Evolutionary conservation across 2,329 filamentous ascomycete genomes (phyloP).

Genomic region (Nigrospora sphaerica): DNA sequence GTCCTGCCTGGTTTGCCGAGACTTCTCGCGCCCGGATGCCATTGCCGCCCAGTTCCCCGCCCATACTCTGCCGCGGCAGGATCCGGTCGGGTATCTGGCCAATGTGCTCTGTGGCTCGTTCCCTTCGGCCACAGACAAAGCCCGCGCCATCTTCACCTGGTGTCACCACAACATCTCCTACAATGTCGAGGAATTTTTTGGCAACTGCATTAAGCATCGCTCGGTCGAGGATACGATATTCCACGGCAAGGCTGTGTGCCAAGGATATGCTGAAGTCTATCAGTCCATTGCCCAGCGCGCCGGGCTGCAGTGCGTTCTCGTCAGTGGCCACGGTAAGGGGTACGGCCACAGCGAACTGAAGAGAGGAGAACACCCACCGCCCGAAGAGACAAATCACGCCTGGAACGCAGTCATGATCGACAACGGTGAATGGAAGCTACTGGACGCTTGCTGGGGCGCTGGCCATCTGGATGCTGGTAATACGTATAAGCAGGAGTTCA

Average conservation of each 20-base stretch:
- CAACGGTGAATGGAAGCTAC: slow-evolving; percentile 78
- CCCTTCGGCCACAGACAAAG: slow-evolving; percentile 79
- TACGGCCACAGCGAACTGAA: slow-evolving; percentile 61
- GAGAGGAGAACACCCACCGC: slow-evolving; percentile 59
- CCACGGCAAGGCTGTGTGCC: slow-evolving; percentile 78
- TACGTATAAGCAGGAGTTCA: slow-evolving; percentile 62
- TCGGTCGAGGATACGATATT: slow-evolving; percentile 68
- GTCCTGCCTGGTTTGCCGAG: slow-evolving; percentile 73
- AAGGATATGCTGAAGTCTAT: slow-evolving; percentile 83
- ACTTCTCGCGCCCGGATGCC: slow-evolving; percentile 75
- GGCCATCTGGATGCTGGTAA: slow-evolving; percentile 52
- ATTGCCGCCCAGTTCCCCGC: slow-evolving; percentile 74
- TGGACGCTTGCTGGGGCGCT: slow-evolving; percentile 92
- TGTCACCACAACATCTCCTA: slow-evolving; percentile 90
- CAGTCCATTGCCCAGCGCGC: slow-evolving; percentile 69
- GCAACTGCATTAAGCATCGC: slow-evolving; percentile 56
- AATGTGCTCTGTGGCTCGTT: slow-evolving; percentile 73
- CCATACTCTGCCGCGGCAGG: slow-evolving; percentile 56
- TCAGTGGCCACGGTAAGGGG: slow-evolving; percentile 81
- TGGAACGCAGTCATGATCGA: slow-evolving; percentile 94
- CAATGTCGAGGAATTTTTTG: slow-evolving; percentile 74
- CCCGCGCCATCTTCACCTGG: slow-evolving; percentile 89
- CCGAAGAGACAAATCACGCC: slow-evolving; percentile 63
- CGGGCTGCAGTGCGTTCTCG: slow-evolving; percentile 69
- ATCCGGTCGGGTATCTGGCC: slow-evolving; percentile 68